These are phyloP conservation scores for Fusarium ramigenum DNA, from an alignment of 2,329 filamentous ascomycete species.

Conservation along the genomic window DNA sequence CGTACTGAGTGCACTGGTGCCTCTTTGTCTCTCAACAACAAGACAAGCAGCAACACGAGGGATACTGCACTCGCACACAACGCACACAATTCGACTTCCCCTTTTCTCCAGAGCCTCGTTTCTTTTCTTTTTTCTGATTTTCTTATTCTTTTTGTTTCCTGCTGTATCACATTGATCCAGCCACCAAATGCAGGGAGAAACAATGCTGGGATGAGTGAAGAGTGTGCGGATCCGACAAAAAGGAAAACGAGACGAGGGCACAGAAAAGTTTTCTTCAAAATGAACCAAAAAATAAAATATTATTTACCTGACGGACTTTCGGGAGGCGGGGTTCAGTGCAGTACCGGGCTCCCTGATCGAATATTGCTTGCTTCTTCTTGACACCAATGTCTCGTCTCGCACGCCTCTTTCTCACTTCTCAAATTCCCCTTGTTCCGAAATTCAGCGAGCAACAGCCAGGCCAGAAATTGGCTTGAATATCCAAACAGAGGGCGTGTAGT, in stretches of 20 bases:
- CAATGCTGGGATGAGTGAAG: slow-evolving; percentile 5
- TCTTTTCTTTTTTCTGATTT: slow-evolving; percentile 25
- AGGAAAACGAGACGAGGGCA: slow-evolving; percentile 21
- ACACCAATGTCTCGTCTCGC: background rate
- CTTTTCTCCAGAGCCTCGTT: slow-evolving; percentile 21
- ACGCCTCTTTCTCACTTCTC: slow-evolving; percentile 18
- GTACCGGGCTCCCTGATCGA: background rate
- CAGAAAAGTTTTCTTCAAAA: slow-evolving; percentile 21
- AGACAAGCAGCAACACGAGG: slow-evolving; percentile 32
- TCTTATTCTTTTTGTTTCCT: slow-evolving; percentile 26
- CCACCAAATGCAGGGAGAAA: slow-evolving; percentile 33
- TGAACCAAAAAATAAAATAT: slow-evolving; percentile 8
- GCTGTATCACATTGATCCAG: slow-evolving; percentile 20
- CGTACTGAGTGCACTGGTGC: slow-evolving; percentile 11
- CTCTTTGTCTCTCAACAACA: slow-evolving; percentile 36
- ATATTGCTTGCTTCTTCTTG: slow-evolving; percentile 16
- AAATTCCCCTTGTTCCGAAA: slow-evolving; percentile 24
- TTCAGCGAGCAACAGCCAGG: slow-evolving; percentile 20
- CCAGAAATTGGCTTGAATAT: slow-evolving; percentile 3
- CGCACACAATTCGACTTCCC: slow-evolving; percentile 34
- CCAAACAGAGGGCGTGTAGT: slow-evolving; percentile 15
- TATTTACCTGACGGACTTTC: slow-evolving; percentile 12
- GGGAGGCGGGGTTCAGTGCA: slow-evolving; percentile 26
- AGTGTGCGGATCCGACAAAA: slow-evolving; percentile 19
- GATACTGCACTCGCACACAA: slow-evolving; percentile 23